These are phyloP conservation scores for Aphanoascus verrucosus DNA, from an alignment of 2,329 filamentous ascomycete genomes.

Conservation along the genomic window DNA sequence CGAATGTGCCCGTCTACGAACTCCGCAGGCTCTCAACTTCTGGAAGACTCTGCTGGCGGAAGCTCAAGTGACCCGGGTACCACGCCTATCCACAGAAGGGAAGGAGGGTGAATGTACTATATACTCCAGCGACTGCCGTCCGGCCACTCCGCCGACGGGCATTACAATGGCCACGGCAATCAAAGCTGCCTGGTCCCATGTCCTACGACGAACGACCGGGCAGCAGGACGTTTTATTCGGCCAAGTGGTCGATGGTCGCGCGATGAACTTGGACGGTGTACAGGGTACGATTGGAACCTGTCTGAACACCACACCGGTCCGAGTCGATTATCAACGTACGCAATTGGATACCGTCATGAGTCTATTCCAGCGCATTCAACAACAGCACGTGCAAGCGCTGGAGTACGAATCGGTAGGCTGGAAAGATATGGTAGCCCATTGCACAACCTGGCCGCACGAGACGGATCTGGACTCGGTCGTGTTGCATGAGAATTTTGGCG, in stretches of 20 bases:
- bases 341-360: conserved; percentile 40
- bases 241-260: conserved; percentile 50
- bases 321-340: conserved; percentile 38
- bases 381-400: conserved; percentile 32
- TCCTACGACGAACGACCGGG: conserved; percentile 40
- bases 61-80: conserved; percentile 34
- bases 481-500: background rate
- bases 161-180: conserved; percentile 49
- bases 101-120: background rate
- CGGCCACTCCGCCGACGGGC: conserved; percentile 27
- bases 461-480: background rate
- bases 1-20: background rate
- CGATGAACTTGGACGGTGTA: conserved; percentile 40
- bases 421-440: conserved; percentile 3
- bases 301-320: conserved; percentile 51
- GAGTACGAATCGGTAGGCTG: conserved; percentile 1
- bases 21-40: conserved; percentile 37
- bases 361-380: conserved; percentile 39
- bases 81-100: background rate
- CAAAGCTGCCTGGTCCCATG: conserved; percentile 49
- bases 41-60: conserved; percentile 45
- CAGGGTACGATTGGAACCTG: conserved; percentile 48
- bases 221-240: conserved; percentile 47
- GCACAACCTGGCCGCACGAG: background rate
- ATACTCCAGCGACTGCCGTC: no score